Conservation (phyloP, 2,329 filamentous ascomycete genomes). For the Aspergillus japonicus region DNA sequence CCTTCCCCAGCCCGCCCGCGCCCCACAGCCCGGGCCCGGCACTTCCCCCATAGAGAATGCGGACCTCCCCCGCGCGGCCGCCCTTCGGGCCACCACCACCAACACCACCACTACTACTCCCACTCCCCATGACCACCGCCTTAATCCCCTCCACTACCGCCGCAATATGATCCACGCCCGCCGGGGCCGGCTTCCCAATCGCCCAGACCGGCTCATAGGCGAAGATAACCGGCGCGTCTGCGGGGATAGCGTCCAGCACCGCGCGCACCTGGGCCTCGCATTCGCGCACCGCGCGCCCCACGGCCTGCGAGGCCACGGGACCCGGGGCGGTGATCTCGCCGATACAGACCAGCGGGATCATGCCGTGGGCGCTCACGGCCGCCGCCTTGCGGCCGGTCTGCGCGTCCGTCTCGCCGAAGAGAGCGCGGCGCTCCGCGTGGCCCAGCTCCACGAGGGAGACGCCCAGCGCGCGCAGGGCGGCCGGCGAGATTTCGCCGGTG, state of each 20-base stretch:
- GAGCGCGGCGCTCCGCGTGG: constrained; percentile 71
- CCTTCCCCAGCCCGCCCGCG: constrained; percentile 56
- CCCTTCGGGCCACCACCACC: constrained; percentile 30
- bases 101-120: no score
- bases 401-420: constrained; percentile 74
- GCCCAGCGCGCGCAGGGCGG: constrained; percentile 65
- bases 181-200: constrained; percentile 72
- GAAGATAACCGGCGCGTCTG: constrained; percentile 67
- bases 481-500: constrained; percentile 74
- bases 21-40: constrained; percentile 74
- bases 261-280: constrained; percentile 65
- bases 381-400: constrained; percentile 67
- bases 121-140: constrained; percentile 38
- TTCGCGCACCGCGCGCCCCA: constrained; percentile 63
- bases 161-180: constrained; percentile 69
- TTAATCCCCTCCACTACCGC: constrained; percentile 67
- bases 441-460: constrained; percentile 74
- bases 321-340: constrained; percentile 63
- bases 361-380: constrained; percentile 65
- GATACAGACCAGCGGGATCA: constrained; percentile 77
- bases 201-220: constrained; percentile 91
- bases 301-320: constrained; percentile 47
- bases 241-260: constrained; percentile 61
- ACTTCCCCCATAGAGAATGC: constrained; percentile 79
- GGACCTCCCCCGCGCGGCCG: constrained; percentile 55